These are phyloP conservation scores for Wickerhamomyces sp. DNA, from an alignment of 1,139 yeast genomes.

Conservation along the genomic window DNA sequence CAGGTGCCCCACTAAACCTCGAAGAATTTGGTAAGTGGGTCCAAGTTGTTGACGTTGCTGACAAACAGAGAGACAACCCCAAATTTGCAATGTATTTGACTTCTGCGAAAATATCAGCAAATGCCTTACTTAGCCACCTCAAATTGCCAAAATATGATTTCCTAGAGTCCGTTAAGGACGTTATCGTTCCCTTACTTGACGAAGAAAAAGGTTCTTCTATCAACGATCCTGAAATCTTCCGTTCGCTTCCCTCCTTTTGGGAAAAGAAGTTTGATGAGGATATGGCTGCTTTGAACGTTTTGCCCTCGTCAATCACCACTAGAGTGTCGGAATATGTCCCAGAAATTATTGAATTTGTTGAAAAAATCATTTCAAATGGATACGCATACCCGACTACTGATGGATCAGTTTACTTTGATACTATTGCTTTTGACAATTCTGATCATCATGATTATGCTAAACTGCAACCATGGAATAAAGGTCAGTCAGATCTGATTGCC, in stretches of 20 bases:
- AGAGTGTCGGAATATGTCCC: slow-evolving; percentile 97
- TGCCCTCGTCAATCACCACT: slow-evolving; percentile 81
- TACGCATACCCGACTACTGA: slow-evolving; percentile 78
- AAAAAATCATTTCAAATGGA: slow-evolving; percentile 68
- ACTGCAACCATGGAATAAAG: slow-evolving; percentile 97
- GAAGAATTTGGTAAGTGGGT: slow-evolving; percentile 51
- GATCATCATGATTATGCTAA: slow-evolving; percentile 85
- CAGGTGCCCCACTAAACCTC: slow-evolving; percentile 34
- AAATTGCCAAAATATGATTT: slow-evolving; percentile 33
- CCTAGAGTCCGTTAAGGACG: slow-evolving; percentile 54
- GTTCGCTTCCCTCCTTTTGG: slow-evolving; percentile 84
- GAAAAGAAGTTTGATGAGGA: slow-evolving; percentile 80
- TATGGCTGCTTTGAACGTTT: slow-evolving; percentile 79
- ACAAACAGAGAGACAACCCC: slow-evolving; percentile 54
- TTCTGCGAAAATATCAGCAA: slow-evolving; percentile 54
- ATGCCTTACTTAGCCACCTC: slow-evolving; percentile 30
- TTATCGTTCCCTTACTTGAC: slow-evolving; percentile 72
- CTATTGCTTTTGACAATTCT: slow-evolving; percentile 67
- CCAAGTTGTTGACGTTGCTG: slow-evolving; percentile 40
- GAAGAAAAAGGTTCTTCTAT: slow-evolving; percentile 66
- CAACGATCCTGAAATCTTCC: slow-evolving; percentile 79
- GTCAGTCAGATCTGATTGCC: slow-evolving; percentile 74
- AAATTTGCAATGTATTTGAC: slow-evolving; percentile 81
- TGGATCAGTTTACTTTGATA: slow-evolving; percentile 95
- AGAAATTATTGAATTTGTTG: slow-evolving; percentile 77